Base-by-base conservation (phyloP, 2,329 filamentous ascomycete species). In the Albophoma yamanashiensis region DNA sequence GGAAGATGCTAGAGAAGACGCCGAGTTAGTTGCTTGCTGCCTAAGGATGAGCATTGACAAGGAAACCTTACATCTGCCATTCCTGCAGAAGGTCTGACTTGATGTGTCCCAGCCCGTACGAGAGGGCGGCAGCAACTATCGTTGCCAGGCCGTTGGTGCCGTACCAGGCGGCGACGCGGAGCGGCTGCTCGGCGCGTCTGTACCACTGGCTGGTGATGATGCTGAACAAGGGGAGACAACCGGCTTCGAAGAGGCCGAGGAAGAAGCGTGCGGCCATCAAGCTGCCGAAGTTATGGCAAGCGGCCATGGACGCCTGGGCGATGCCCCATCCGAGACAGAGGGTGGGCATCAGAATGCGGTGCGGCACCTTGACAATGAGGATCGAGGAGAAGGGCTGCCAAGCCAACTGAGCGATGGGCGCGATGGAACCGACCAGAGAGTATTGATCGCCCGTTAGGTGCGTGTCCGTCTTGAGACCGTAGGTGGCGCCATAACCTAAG, bases 141-240 rank as follows among this genome's bases (percentile, higher is more conserved):
- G 79, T 85, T 0, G 82, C 81, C 0, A 79, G 61, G 0, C 84
- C 83, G 58, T 83, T 87, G 0, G 82, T 86, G 4, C 82, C 76
- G 64, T 89, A 89, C 86, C 86, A 89, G n/a, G 80, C 79, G 0
- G 84, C 84, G 3, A 87, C 79, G 0, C 86, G 78, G 34, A 86
- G 69, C 0, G 85, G 84, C 69, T 89, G 86, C 65, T 89, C 84
- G 47, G 71, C 71, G 1, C 75, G 69, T 1, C 75, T 67, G 64
- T 82, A 81, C 72, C 78, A 81, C 67, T 78, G 75, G 4, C 72
- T 73, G 0, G 77, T 80, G 60, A 81, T 74, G 65, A 80, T 71
- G 20, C 74, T 73, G 62, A 79, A 79, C 0, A 79, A 69, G 0
- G 78, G 78, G 15, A 80, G 68, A 55, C 77, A 84, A 0, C 79